A percentile compares a stretch with the other conserved stretches of the same genome.
Evolutionary conservation across 345 rosid genomes (phyloP).

Genomic region (Zanthoxylum bungeanum): DNA sequence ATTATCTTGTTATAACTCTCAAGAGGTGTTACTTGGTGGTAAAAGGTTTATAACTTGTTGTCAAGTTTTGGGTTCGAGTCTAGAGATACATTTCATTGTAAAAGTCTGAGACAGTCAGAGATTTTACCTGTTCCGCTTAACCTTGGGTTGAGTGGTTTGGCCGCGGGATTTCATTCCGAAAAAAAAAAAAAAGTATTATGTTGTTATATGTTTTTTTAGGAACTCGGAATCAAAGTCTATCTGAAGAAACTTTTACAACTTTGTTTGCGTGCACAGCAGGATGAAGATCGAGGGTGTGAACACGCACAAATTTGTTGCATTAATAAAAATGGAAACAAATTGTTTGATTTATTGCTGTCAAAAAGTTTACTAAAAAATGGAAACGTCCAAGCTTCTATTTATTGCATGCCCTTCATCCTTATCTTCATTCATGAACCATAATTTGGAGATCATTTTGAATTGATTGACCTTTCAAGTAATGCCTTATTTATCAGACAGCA

Average conservation of each 20-base stretch:
- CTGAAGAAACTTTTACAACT: neutral
- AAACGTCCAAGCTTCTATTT: neutral
- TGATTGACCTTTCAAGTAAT: neutral
- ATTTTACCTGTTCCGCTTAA: too few relatives aligned
- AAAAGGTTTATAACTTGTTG: too few relatives aligned
- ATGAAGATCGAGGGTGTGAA: constrained; percentile 21
- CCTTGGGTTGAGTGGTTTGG: too few relatives aligned
- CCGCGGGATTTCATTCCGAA: too few relatives aligned
- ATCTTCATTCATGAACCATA: neutral
- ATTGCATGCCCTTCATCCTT: neutral
- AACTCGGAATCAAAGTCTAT: constrained; percentile 4
- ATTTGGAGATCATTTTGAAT: neutral
- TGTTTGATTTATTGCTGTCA: neutral
- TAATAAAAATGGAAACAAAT: neutral
- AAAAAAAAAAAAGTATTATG: too few relatives aligned
- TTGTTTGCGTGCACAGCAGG: constrained; percentile 38
- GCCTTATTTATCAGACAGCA: neutral
- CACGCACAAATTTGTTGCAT: constrained; percentile 5
- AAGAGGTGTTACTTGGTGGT: too few relatives aligned
- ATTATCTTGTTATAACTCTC: too few relatives aligned
- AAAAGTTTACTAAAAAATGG: neutral
- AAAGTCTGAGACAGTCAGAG: too few relatives aligned
- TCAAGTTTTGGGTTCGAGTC: too few relatives aligned
- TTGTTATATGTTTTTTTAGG: neutral
- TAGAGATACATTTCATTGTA: too few relatives aligned